A percentile compares a stretch with the other conserved stretches of the same genome.
These are phyloP conservation scores for Parathielavia hyrcaniae DNA, from an alignment of 495 filamentous ascomycete species.

Conservation along the genomic window DNA sequence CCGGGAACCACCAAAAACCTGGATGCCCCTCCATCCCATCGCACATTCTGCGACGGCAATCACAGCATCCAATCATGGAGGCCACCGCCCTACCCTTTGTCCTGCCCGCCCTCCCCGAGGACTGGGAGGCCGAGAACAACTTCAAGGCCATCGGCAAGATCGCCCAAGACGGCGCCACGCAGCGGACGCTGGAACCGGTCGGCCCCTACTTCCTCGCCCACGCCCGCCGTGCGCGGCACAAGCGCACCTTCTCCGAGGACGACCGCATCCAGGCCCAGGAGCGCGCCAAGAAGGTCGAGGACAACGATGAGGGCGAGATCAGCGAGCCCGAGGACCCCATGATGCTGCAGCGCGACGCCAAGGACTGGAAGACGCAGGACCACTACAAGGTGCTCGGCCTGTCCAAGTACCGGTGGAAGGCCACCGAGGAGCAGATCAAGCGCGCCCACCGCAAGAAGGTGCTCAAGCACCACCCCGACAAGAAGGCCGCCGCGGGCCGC, in stretches of 20 bases:
- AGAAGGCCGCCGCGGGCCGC: slow-evolving; percentile 84
- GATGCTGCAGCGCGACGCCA: slow-evolving; percentile 86
- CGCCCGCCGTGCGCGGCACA: slow-evolving; percentile 89
- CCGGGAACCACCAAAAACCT: slow-evolving; percentile 14
- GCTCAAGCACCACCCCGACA: slow-evolving; percentile 95
- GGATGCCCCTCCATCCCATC: slow-evolving; percentile 23
- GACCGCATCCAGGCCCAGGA: slow-evolving; percentile 93
- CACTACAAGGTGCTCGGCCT: slow-evolving; percentile 96
- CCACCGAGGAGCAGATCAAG: slow-evolving; percentile 97
- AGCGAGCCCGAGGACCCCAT: slow-evolving; percentile 87
- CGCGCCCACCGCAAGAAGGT: slow-evolving; percentile 99
- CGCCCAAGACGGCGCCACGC: slow-evolving; percentile 54
- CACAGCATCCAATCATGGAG: slow-evolving; percentile 39
- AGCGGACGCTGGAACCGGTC: slow-evolving; percentile 87
- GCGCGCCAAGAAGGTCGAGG: slow-evolving; percentile 91
- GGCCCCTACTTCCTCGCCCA: slow-evolving; percentile 97
- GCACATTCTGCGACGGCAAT: slow-evolving; percentile 3
- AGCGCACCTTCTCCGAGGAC: slow-evolving; percentile 97
- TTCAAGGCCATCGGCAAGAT: slow-evolving; percentile 73
- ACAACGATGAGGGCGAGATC: slow-evolving; percentile 81
- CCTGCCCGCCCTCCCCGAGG: slow-evolving; percentile 69
- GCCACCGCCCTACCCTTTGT: slow-evolving; percentile 41
- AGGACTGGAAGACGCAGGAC: slow-evolving; percentile 99
- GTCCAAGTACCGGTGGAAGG: slow-evolving; percentile 80
- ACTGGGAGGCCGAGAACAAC: slow-evolving; percentile 84